A percentile compares a stretch with the other conserved stretches of the same genome.
phyloP scores from a whole-genome alignment of 2,329 filamentous ascomycete species.

The Hypomyces perniciosus region DNA sequence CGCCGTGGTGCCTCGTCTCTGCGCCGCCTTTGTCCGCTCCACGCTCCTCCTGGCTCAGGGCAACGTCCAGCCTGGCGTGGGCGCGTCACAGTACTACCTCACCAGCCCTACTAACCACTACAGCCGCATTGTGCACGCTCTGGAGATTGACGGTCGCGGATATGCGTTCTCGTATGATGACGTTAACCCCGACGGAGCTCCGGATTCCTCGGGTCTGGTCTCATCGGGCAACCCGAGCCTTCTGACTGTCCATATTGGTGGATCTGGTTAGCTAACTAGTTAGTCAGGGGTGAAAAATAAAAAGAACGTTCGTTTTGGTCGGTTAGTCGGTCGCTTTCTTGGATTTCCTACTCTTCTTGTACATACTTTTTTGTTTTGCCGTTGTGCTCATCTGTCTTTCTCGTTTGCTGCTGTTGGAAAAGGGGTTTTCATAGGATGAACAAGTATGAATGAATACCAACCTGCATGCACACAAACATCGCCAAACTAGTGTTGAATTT shows the following conservation, averaged over 20 bases:
- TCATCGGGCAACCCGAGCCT: constrained; percentile 19
- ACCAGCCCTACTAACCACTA: constrained; percentile 48
- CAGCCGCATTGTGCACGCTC: constrained; percentile 52
- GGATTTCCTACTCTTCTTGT: no score
- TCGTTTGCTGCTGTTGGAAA: no score
- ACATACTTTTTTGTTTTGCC: no score
- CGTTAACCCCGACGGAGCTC: constrained; percentile 50
- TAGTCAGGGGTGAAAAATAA: no score
- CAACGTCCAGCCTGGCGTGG: constrained; percentile 37
- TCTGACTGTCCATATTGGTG: constrained; percentile 26
- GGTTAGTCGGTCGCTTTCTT: no score
- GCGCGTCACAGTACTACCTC: constrained; percentile 38
- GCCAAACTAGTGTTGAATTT: no score
- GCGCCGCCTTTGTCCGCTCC: constrained; percentile 44
- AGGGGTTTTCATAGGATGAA: no score
- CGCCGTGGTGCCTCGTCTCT: constrained; percentile 42
- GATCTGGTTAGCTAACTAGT: not conserved
- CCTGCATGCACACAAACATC: no score
- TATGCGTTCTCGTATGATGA: constrained; percentile 67
- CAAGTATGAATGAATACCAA: no score
- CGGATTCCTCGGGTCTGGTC: constrained; percentile 42
- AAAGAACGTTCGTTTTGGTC: no score
- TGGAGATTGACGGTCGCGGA: constrained; percentile 53
- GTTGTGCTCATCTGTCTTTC: no score
- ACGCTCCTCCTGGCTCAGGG: constrained; percentile 42